Evolutionary conservation across 192 early-diverging fungal genomes (phyloP), one percentile per base, ranked within the genome.

Genomic region (Phycomyces nitens): DNA sequence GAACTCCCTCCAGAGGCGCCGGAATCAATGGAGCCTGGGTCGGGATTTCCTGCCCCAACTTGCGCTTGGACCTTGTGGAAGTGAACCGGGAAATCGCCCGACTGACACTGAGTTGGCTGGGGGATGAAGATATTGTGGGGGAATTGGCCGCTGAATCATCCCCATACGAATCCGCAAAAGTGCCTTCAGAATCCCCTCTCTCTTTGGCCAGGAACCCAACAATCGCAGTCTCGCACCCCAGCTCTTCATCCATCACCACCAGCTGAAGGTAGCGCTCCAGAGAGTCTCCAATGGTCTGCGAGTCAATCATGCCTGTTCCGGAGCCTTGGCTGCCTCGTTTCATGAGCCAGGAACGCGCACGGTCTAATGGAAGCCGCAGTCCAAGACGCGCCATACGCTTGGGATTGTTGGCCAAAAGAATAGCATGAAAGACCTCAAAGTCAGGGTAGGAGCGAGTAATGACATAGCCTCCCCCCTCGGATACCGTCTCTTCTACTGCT

Each of bases 381-480:
- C 26, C 24, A 0, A 70, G 52, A n/a, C 53, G 53, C 0, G 67
- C n/a, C 3, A 69, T 52, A 16, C 54, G 51, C 34, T 54, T 65
- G 0, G 64, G 59, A 40, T 75, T 56, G 20, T 63, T 60, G 10
- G 60, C 49, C 14, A 27, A 23, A 7, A 75, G 53, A 5, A 66
- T 54, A 1, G 63, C 24, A 20, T 75, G 68, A 38, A 75, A 66
- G 2, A 49, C 50, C 41, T 66, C 68, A 49, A 75, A 75, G 49
- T 75, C 68, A n/a, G 40, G 27, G 26, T 70, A 75, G 12, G 56
- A 63, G 26, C 73, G 14, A 3, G 73, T 75, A 26, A 75, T 66
- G 0, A 75, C 68, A 51, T 75, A 75, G 0, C 73, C 73, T 20
- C 73, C 73, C 0, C 73, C 73, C 49, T 75, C 73, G 1, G 73